Conservation (phyloP, 495 filamentous ascomycete genomes). For the Massariosphaeria phaeospora region DNA sequence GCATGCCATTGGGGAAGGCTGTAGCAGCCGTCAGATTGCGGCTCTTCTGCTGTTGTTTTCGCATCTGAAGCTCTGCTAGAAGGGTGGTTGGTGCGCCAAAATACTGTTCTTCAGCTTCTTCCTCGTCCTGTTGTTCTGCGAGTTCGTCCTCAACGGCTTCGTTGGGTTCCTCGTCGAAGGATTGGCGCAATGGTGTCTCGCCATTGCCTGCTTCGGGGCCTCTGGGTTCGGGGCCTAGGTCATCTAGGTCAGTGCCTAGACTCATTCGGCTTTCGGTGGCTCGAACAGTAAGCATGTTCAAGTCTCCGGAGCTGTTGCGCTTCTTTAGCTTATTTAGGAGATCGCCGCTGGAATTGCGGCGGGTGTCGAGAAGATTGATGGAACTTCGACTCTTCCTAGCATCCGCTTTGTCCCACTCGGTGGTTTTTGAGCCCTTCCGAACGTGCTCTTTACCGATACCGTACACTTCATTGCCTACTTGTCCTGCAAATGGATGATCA, state of each 20-base stretch:
- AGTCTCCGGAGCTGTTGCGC: conserved; percentile 35
- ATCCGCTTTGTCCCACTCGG: conserved; percentile 22
- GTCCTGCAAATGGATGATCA: conserved; percentile 81
- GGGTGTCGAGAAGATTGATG: conserved; percentile 30
- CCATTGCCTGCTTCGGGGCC: conserved; percentile 5
- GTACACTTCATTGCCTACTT: conserved; percentile 40
- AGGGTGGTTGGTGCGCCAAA: conserved; percentile 82
- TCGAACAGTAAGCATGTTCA: conserved; percentile 30
- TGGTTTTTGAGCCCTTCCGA: conserved; percentile 13
- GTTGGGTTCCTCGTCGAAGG: conserved; percentile 8
- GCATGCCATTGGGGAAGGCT: conserved; percentile 69
- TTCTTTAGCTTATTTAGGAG: conserved; percentile 36
- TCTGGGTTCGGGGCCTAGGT: conserved; percentile 3
- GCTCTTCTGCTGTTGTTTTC: conserved; percentile 76
- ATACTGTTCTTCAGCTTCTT: conserved; percentile 23
- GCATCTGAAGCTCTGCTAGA: conserved; percentile 82
- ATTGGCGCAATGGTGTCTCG: background rate
- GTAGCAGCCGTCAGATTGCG: conserved; percentile 64
- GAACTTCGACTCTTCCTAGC: conserved; percentile 31
- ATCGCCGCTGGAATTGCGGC: conserved; percentile 33
- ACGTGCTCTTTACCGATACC: conserved; percentile 32
- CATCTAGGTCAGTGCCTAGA: conserved; percentile 23
- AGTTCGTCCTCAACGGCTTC: background rate
- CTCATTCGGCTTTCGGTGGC: conserved; percentile 27
- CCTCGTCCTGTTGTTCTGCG: conserved; percentile 27